Evolutionary conservation across 2,329 filamentous ascomycete genomes (phyloP).

Genomic region (Aspergillus sp.): DNA sequence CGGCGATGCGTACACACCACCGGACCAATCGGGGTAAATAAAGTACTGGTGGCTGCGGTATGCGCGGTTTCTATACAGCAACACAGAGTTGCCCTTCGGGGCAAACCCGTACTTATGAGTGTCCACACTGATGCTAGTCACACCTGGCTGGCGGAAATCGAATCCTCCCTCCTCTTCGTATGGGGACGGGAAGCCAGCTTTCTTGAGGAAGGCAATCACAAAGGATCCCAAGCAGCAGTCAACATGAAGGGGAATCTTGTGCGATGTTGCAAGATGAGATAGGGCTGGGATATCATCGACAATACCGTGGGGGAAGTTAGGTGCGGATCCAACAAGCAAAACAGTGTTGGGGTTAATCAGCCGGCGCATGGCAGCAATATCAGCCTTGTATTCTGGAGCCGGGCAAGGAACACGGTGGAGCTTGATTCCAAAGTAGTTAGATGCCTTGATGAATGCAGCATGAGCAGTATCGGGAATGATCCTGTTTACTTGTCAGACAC

Average conservation of each 20-base stretch:
- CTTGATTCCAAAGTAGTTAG: constrained; percentile 95
- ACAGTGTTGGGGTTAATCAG: constrained; percentile 93
- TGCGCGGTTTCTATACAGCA: constrained; percentile 77
- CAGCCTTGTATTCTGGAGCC: constrained; percentile 77
- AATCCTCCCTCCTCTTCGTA: constrained; percentile 70
- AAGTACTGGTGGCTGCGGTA: constrained; percentile 93
- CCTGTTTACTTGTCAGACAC: constrained; percentile 43
- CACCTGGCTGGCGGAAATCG: constrained; percentile 89
- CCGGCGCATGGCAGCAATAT: constrained; percentile 70
- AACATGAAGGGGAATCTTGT: constrained; percentile 83
- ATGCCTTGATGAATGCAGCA: constrained; percentile 93
- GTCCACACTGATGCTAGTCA: constrained; percentile 92
- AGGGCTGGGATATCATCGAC: constrained; percentile 89
- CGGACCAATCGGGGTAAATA: constrained; percentile 88
- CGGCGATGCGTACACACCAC: constrained; percentile 92
- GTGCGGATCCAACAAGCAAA: constrained; percentile 86
- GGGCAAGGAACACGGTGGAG: constrained; percentile 83
- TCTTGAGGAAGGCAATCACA: constrained; percentile 83
- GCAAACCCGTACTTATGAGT: constrained; percentile 99
- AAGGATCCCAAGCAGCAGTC: constrained; percentile 98
- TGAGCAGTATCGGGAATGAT: constrained; percentile 93
- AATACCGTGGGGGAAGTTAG: constrained; percentile 97
- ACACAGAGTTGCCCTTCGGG: constrained; percentile 91
- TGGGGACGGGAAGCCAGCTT: constrained; percentile 70
- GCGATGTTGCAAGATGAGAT: constrained; percentile 73